Evolutionary conservation across 805 yeast species (phyloP), one percentile per base, ranked within the genome.

Genomic region (Suhomyces sp.): DNA sequence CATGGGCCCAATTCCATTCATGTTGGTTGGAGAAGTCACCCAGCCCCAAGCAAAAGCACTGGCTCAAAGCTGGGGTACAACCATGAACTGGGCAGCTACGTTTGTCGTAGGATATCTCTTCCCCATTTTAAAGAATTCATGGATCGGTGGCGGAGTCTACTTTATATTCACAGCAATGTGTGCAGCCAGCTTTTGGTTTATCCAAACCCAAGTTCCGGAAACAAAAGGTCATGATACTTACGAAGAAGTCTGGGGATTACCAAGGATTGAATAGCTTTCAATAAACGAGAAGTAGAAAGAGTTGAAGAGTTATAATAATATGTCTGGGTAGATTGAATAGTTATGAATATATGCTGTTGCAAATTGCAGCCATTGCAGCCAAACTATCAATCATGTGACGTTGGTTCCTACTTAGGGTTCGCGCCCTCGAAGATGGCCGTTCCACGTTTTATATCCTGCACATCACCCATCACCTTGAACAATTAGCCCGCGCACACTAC

Each of bases 1-100:
- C 0, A 67, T 91, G 55, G 99, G 99, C 0, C 99, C 99, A 6
- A 91, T 94, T 50, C 99, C 99, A 41, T 93, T 94, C 71, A 71
- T 93, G 58, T 70, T 92, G 48, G 85, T 93, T 9, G 82, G 96
- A 6, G 98, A 94, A 65, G 84, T 93, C n/a, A 86, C 96, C 0
- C 96, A 91, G 54, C 71, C 79, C 1, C 82, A 84, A 53, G 93
- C 93, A 1, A 84, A 84, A 52, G 92, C 92, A 2, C 76, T 84
- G 44, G 97, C 98, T 0, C 99, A 94, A 69, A 86, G 96, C 64
- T 86, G 89, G 76, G 98, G 97, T 10, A 90, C 94, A 0, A 82
- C 89, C 12, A 82, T 89, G 73, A 94, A 93, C 66, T 93, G 97
- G 97, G 59, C 89, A 9, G 87, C 96, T 8, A 90, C 97, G 0